Evolutionary conservation across 2,329 filamentous ascomycete genomes (phyloP).

Genomic region (Aspergillus tanneri): DNA sequence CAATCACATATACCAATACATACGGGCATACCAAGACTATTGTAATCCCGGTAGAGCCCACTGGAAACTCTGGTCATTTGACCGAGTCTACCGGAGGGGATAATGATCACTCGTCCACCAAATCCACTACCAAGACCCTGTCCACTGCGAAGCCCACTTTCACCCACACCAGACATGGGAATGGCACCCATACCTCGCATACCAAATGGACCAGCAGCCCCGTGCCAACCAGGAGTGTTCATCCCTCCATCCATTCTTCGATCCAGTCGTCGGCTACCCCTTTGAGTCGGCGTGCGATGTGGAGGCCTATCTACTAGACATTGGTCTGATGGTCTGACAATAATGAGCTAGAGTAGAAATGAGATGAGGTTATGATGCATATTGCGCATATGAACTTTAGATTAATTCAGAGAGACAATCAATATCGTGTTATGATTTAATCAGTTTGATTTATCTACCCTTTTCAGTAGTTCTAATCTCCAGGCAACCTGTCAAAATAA

Average conservation of each 20-base stretch:
- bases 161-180: not conserved
- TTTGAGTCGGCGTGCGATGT: not conserved
- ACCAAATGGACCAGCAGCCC: not conserved
- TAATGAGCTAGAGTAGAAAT: no score
- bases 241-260: not conserved
- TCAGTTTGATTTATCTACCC: no score
- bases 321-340: no score
- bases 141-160: not conserved
- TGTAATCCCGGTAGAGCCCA: conserved; percentile 23
- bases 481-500: no score
- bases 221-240: not conserved
- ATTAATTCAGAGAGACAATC: no score
- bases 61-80: not conserved
- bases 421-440: no score
- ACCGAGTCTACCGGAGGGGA: not conserved
- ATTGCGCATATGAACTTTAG: no score
- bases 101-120: not conserved
- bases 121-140: not conserved
- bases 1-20: conserved; percentile 30
- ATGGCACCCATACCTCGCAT: not conserved
- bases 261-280: no score
- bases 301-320: not conserved
- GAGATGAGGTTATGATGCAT: no score
- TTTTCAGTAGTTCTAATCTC: no score
- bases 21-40: conserved; percentile 26